These are phyloP conservation scores for Phaffia rhodozyma DNA, from an alignment of 1,284 basidiomycete species.

Conservation along the genomic window DNA sequence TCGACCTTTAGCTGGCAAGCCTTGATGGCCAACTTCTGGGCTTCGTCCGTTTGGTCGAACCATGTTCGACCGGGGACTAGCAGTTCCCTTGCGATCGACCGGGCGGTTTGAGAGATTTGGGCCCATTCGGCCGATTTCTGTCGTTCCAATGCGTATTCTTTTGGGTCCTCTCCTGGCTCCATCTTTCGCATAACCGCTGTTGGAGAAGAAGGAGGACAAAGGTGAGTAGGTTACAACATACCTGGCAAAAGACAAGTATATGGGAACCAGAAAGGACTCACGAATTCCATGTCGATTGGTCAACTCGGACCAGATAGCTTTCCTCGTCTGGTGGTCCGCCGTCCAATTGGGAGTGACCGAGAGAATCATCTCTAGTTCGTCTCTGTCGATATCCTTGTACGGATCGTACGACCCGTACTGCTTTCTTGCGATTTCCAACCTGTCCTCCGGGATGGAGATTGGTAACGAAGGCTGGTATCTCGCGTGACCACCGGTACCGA, in stretches of 20 bases:
- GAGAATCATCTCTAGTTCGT: neutral
- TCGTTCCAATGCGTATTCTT: neutral
- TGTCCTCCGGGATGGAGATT: neutral
- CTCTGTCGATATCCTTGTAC: neutral
- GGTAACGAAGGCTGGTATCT: too few species aligned
- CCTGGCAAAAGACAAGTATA: too few species aligned
- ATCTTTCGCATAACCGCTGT: constrained; percentile 3
- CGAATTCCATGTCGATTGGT: constrained; percentile 1
- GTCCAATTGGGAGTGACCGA: constrained; percentile 5
- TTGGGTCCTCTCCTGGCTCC: neutral
- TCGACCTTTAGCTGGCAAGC: constrained; percentile 2
- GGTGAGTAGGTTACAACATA: too few species aligned
- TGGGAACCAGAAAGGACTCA: too few species aligned
- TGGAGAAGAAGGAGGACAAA: too few species aligned
- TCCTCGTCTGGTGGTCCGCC: constrained; percentile 1
- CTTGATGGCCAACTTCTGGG: neutral
- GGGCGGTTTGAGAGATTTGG: constrained; percentile 1
- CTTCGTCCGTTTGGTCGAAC: constrained; percentile 3
- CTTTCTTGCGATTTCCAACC: neutral
- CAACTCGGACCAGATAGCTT: constrained; percentile 6
- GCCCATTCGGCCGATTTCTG: constrained; percentile 1
- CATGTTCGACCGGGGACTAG: constrained; percentile 4
- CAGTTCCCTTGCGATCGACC: neutral
- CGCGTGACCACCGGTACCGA: too few species aligned
- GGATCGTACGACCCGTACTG: neutral